Conservation (phyloP, 495 filamentous ascomycete genomes). For the Xylaria grammica region DNA sequence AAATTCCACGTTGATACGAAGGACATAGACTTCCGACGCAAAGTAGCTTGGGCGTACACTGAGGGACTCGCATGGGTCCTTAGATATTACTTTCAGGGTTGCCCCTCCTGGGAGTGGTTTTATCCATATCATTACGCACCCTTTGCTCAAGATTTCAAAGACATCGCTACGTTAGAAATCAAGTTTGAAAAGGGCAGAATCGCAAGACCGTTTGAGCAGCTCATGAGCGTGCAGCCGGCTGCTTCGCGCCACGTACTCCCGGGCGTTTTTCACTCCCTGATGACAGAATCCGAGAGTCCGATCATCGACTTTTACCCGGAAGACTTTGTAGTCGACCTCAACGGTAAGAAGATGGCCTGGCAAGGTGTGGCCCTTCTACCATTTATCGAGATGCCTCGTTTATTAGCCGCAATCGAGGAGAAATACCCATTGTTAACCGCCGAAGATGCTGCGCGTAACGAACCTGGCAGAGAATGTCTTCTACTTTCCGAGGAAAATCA, state of each 20-base stretch:
- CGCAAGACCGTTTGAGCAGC: slow-evolving; percentile 93
- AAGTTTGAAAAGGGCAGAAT: slow-evolving; percentile 84
- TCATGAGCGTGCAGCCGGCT: slow-evolving; percentile 97
- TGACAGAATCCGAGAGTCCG: slow-evolving; percentile 83
- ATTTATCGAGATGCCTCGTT: slow-evolving; percentile 91
- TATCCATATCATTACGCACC: slow-evolving; percentile 99
- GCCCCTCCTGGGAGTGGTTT: slow-evolving; percentile 98
- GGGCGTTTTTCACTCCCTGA: slow-evolving; percentile 80
- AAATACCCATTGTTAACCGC: slow-evolving; percentile 78
- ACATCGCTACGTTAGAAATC: slow-evolving; percentile 77
- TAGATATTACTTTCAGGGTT: slow-evolving; percentile 96
- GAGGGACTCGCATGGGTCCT: slow-evolving; percentile 98
- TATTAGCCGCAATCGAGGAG: slow-evolving; percentile 81
- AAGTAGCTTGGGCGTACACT: slow-evolving; percentile 92
- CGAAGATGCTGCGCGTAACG: slow-evolving; percentile 81
- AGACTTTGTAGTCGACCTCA: slow-evolving; percentile 90
- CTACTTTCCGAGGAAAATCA: slow-evolving; percentile 79
- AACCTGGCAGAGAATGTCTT: slow-evolving; percentile 78
- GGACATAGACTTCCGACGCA: slow-evolving; percentile 84
- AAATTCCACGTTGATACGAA: slow-evolving; percentile 89
- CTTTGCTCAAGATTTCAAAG: slow-evolving; percentile 93
- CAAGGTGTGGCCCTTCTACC: slow-evolving; percentile 93
- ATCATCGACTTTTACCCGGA: slow-evolving; percentile 98
- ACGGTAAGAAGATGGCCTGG: slow-evolving; percentile 99
- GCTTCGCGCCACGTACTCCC: slow-evolving; percentile 92